Conservation (phyloP, 106 monocot species). For the Allium fistulosum region DNA sequence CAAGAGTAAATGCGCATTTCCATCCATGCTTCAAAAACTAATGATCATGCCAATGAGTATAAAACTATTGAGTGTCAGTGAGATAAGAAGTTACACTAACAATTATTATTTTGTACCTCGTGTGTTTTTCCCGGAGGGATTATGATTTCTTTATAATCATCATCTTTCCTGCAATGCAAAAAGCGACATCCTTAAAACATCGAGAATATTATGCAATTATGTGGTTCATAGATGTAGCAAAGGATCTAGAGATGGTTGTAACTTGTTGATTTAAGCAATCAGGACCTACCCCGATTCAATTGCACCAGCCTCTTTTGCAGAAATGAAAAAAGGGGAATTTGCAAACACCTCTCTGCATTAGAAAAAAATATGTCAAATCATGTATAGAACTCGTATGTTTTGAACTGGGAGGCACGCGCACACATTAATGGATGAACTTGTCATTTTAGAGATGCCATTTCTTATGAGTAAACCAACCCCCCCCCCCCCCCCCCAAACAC, state of each 20-base stretch:
- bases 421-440: not conserved
- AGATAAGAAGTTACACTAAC: not conserved
- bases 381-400: not conserved
- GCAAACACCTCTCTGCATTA: constrained; percentile 78
- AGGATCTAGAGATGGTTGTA: not conserved
- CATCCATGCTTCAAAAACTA: no score
- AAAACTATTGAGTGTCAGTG: not conserved
- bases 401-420: no score
- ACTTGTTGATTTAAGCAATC: not conserved
- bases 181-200: constrained; percentile 2
- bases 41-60: no score
- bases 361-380: constrained; percentile 4
- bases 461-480: no score
- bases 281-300: constrained; percentile 58
- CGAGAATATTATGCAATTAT: not conserved
- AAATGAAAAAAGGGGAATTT: constrained; percentile 92
- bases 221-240: not conserved
- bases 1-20: no score
- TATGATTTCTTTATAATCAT: constrained; percentile 77
- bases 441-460: no score
- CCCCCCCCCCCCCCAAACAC: no score
- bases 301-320: constrained; percentile 97
- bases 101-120: constrained; percentile 49
- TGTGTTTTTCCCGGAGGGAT: constrained; percentile 78
- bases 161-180: constrained; percentile 46